A percentile compares a stretch with the other conserved stretches of the same genome.
Evolutionary conservation across 257 asterid genomes (phyloP).

Genomic region (Solanum rostratum): DNA sequence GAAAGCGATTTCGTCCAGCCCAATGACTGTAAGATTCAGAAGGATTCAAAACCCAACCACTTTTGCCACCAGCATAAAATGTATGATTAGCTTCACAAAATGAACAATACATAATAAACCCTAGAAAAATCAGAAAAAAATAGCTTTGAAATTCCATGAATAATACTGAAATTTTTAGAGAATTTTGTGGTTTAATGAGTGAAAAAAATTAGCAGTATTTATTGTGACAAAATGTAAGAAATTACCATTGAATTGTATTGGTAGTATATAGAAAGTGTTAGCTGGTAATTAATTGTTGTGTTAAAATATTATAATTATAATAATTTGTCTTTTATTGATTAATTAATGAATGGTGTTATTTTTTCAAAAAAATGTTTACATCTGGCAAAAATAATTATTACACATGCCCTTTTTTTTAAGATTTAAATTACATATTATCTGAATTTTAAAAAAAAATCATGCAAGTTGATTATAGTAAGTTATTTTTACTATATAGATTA

Average conservation of each 20-base stretch:
- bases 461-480: neutral
- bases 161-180: neutral
- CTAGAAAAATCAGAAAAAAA: slow-evolving; percentile 10
- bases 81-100: slow-evolving; percentile 16
- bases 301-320: neutral
- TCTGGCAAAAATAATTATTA: neutral
- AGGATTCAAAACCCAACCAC: slow-evolving; percentile 32
- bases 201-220: neutral
- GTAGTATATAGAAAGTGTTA: neutral
- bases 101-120: slow-evolving; percentile 8
- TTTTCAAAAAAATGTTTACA: neutral
- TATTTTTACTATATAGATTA: neutral
- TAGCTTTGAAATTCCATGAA: neutral
- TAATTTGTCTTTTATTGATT: neutral
- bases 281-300: neutral
- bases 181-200: neutral
- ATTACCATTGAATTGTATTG: neutral
- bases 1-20: slow-evolving; percentile 28
- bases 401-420: neutral
- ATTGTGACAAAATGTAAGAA: neutral
- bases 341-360: neutral
- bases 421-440: neutral
- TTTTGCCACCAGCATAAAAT: slow-evolving; percentile 28
- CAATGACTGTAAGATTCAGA: slow-evolving; percentile 20
- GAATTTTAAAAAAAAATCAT: no score